A percentile compares a stretch with the other conserved stretches of the same genome.
Conservation (phyloP, 164 flowering plant species). For the Chimonanthus salicifolius region DNA sequence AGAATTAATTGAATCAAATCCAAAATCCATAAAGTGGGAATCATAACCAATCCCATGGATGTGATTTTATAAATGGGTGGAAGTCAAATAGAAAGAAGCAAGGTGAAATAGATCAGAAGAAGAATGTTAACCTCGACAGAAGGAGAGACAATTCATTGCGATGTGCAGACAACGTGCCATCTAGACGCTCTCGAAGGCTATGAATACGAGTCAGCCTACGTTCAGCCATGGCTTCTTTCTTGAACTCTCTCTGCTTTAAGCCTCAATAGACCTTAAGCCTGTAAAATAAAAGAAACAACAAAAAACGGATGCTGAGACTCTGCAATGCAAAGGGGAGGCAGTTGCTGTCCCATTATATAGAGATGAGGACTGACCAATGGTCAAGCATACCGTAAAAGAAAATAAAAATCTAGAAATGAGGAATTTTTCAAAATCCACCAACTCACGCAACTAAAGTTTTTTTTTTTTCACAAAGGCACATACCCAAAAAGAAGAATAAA, state of each 20-base stretch:
- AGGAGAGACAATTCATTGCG: conserved; percentile 27
- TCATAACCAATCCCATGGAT: background rate
- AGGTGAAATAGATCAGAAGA: background rate
- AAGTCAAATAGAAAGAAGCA: background rate
- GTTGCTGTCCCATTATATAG: background rate
- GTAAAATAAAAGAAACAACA: conserved; percentile 1
- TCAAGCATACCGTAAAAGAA: background rate
- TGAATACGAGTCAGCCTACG: conserved; percentile 19
- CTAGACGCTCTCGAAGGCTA: conserved; percentile 26
- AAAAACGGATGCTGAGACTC: conserved; percentile 1
- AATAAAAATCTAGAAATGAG: background rate
- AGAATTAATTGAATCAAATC: background rate
- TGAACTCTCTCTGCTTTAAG: background rate
- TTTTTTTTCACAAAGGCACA: background rate
- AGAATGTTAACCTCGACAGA: conserved; percentile 20
- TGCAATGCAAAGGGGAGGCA: background rate
- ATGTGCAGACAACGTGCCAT: conserved; percentile 16
- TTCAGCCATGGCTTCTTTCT: conserved; percentile 19
- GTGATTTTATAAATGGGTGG: too few relatives aligned
- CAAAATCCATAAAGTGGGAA: background rate
- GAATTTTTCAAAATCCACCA: background rate
- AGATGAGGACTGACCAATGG: conserved; percentile 4
- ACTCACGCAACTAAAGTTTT: background rate
- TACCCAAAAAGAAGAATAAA: background rate
- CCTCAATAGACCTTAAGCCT: conserved; percentile 6